A percentile compares a stretch with the other conserved stretches of the same genome.
Conservation (phyloP, 2,329 filamentous ascomycete genomes). For the Fusarium pilosicola region DNA sequence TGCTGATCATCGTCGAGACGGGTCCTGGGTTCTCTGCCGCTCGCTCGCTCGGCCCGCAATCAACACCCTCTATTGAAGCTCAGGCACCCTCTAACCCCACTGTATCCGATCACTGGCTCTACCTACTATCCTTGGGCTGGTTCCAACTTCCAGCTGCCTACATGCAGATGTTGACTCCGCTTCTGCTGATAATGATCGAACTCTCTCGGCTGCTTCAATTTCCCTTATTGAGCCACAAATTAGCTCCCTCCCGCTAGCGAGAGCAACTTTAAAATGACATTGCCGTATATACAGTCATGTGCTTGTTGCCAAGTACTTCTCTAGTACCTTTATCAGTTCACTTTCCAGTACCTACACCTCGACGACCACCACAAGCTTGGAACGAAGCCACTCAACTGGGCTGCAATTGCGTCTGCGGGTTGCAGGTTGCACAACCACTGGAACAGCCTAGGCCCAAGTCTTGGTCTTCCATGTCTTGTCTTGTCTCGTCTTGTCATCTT, state of each 20-base stretch:
- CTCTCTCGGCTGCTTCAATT: conserved; percentile 30
- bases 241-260: conserved; percentile 27
- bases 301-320: not conserved
- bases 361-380: conserved; percentile 30
- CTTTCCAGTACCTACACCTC: conserved; percentile 2
- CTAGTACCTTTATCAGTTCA: conserved; percentile 14
- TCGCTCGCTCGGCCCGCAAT: conserved; percentile 31
- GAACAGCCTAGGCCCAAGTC: conserved; percentile 7
- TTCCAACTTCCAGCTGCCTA: not conserved
- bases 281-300: not conserved
- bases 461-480: not conserved
- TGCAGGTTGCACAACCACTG: conserved; percentile 25
- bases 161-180: not conserved
- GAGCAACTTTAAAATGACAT: conserved; percentile 13
- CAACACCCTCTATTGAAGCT: conserved; percentile 10
- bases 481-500: conserved; percentile 21
- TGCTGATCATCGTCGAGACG: not conserved
- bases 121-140: not conserved
- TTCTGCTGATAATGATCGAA: conserved; percentile 17
- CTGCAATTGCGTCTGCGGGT: conserved; percentile 12
- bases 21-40: conserved; percentile 6
- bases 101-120: conserved; percentile 13
- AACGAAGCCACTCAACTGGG: conserved; percentile 24
- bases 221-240: conserved; percentile 37
- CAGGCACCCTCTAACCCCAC: conserved; percentile 9